Base-by-base conservation (phyloP, 1,284 basidiomycete genomes). In the Leccinum solheimii region DNA sequence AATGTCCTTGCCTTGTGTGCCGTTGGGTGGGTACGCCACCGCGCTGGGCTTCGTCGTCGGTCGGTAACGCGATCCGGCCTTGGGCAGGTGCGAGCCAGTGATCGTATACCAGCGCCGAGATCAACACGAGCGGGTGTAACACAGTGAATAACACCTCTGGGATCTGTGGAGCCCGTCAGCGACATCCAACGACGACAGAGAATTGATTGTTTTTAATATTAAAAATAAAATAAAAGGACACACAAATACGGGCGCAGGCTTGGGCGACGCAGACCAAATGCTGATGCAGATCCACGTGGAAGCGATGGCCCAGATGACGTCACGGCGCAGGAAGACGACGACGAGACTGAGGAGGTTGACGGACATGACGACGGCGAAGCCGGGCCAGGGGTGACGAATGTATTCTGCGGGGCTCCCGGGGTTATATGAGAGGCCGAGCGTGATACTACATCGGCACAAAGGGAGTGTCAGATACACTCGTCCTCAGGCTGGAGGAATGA, bases 251-350 rank as follows among this genome's bases (percentile, higher is more conserved):
- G 83, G 79, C 10, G 78, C 77, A 1, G 87, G 86, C 64, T 90
- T 90, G 0, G 86, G 86, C 30, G 77, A 71, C 9, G 78, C 73
- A n/a, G 75, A 73, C 86, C 86, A 90, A 3, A 90, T 76, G 63
- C 83, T 84, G 14, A 86, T 76, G 61, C 83, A 85, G 26, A 90
- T 80, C 90, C 89, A 91, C 0, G 84, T 85, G 0, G 87, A 85
- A 0, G 87, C 86, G 14, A 87, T 79, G 56, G 86, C 84, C 87
- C 87, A 90, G 0, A 90, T 86, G 58, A 91, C 76, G 67, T 92
- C 90, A 8, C 82, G 78, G 4, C 86, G 77, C 3, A 81, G 26
- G 1, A 81, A 67, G 36, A 91, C 73, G 27, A 90, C 80, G n/a
- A 83, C 38, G 0, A 88, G 68, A 1, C 84, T 83, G 55, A 88